A percentile compares a stretch with the other conserved stretches of the same genome.
Evolutionary conservation across 2,329 filamentous ascomycete genomes (phyloP).

Genomic region (Ceratocystis ficicola): DNA sequence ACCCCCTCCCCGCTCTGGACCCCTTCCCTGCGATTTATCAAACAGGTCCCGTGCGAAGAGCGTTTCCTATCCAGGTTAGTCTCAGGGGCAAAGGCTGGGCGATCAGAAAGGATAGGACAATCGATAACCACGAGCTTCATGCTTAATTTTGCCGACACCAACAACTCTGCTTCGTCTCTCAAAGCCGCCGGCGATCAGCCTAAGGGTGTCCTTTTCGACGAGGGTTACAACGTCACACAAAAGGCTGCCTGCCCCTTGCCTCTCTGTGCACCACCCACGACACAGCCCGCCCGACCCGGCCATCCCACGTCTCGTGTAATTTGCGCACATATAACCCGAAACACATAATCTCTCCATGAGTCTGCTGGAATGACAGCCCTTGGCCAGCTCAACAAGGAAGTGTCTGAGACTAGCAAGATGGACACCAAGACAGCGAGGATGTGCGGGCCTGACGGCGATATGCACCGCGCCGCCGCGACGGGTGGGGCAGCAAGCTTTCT

Average conservation of each 20-base stretch:
- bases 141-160: background rate
- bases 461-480: background rate
- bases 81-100: constrained; percentile 5
- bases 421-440: background rate
- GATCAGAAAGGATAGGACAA: background rate
- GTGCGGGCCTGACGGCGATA: background rate
- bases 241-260: background rate
- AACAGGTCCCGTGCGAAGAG: constrained; percentile 3
- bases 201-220: background rate
- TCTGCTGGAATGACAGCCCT: constrained; percentile 1
- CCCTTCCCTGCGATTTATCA: background rate
- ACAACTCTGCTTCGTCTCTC: background rate
- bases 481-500: background rate
- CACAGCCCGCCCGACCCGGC: background rate
- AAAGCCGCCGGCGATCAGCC: background rate
- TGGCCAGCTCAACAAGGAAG: background rate
- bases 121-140: background rate
- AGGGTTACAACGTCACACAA: constrained; percentile 6
- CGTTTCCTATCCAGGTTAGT: constrained; percentile 15
- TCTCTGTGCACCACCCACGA: background rate
- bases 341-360: background rate
- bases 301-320: constrained; percentile 1
- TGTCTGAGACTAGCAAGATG: background rate
- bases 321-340: constrained; percentile 9
- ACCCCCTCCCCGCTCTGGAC: background rate